These are phyloP conservation scores for Agrocybe pediades DNA, from an alignment of 768 basidiomycete species.

Conservation along the genomic window DNA sequence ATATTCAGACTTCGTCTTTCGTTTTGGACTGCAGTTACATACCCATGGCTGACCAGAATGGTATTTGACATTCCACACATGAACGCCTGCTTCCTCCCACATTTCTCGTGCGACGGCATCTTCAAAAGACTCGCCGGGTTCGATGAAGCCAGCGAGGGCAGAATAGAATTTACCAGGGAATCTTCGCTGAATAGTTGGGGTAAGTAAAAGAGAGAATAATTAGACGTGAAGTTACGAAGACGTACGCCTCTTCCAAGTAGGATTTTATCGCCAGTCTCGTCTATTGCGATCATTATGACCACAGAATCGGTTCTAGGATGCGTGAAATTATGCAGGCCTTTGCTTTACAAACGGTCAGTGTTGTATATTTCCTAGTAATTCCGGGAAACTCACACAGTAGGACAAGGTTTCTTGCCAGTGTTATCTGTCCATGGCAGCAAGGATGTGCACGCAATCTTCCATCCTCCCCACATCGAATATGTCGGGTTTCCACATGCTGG, in stretches of 20 bases:
- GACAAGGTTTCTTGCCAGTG: slow-evolving; percentile 63
- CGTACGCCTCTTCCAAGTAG: slow-evolving; percentile 85
- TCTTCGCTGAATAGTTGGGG: slow-evolving; percentile 45
- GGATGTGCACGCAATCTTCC: slow-evolving; percentile 86
- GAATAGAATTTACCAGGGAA: slow-evolving; percentile 80
- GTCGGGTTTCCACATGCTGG: slow-evolving; percentile 81
- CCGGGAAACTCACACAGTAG: slow-evolving; percentile 55
- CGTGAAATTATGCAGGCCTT: slow-evolving; percentile 84
- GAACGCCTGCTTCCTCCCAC: slow-evolving; percentile 96
- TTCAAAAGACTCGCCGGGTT: slow-evolving; percentile 93
- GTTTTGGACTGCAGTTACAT: slow-evolving; percentile 17
- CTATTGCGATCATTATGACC: slow-evolving; percentile 87
- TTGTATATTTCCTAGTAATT: not conserved
- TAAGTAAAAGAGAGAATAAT: not conserved
- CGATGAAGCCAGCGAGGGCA: slow-evolving; percentile 91
- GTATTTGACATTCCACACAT: slow-evolving; percentile 80
- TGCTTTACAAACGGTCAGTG: slow-evolving; percentile 38
- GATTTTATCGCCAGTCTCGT: slow-evolving; percentile 78
- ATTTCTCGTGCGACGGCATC: slow-evolving; percentile 92
- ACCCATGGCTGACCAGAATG: slow-evolving; percentile 91
- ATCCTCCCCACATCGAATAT: slow-evolving; percentile 92
- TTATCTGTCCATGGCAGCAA: slow-evolving; percentile 77
- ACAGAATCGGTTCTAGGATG: slow-evolving; percentile 87
- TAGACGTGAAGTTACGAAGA: slow-evolving; percentile 2
- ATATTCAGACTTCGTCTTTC: not conserved